A percentile compares a stretch with the other conserved stretches of the same genome.
Conservation (phyloP, 2,329 filamentous ascomycete species). For the Fonsecaea pedrosoi region DNA sequence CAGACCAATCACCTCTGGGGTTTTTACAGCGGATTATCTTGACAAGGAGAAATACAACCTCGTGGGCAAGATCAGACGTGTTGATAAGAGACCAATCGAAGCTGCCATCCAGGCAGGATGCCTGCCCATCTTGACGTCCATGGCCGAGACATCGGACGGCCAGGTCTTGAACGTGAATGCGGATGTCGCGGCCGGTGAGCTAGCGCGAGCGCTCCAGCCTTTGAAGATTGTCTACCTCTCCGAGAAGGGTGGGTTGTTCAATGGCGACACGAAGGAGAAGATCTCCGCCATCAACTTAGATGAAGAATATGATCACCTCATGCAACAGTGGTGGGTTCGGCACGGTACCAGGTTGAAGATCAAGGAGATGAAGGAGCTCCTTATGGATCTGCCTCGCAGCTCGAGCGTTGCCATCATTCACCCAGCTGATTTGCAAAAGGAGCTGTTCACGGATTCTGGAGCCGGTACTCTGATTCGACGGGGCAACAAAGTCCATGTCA, state of each 20-base stretch:
- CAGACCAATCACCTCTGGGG: conserved; percentile 85
- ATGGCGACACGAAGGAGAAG: conserved; percentile 90
- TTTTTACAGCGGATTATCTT: conserved; percentile 91
- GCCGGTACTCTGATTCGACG: conserved; percentile 91
- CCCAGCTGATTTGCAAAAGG: conserved; percentile 92
- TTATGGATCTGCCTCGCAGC: conserved; percentile 85
- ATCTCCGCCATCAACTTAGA: conserved; percentile 98
- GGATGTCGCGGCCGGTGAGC: conserved; percentile 91
- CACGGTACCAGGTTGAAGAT: conserved; percentile 97
- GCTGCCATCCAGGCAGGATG: conserved; percentile 89
- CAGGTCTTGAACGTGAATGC: conserved; percentile 97
- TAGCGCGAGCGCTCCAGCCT: conserved; percentile 86
- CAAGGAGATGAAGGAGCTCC: conserved; percentile 91
- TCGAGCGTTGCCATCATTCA: conserved; percentile 98
- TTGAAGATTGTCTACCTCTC: conserved; percentile 98
- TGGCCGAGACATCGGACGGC: conserved; percentile 91
- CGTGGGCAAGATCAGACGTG: conserved; percentile 92
- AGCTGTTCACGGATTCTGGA: conserved; percentile 94
- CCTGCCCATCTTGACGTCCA: conserved; percentile 91
- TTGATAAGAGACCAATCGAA: conserved; percentile 90
- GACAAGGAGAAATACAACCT: conserved; percentile 96
- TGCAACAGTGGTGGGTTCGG: conserved; percentile 92
- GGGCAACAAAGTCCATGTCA: conserved; percentile 84
- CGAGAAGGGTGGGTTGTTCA: conserved; percentile 95
- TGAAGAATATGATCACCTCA: conserved; percentile 90